phyloP scores from a whole-genome alignment of 179 eudicot species.

The Beta corolliflora region DNA sequence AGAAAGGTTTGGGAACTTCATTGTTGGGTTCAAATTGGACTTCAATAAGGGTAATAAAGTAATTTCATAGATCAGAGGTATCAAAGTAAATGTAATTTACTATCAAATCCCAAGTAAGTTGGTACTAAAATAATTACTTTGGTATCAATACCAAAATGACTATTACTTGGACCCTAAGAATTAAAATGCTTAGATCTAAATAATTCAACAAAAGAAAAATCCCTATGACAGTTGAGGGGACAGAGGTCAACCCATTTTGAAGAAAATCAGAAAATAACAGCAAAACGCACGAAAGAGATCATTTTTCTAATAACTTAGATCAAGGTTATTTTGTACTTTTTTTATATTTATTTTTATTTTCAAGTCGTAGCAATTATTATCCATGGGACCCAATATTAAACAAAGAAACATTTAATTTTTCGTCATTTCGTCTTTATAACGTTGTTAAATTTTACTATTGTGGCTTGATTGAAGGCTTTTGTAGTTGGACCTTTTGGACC shows the following conservation, averaged over 20 bases:
- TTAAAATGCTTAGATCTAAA: neutral
- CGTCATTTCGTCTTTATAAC: slow-evolving; percentile 1
- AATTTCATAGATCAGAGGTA: too few relatives aligned
- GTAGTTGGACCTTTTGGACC: slow-evolving; percentile 11
- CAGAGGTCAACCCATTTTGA: slow-evolving; percentile 24
- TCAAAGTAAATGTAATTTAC: too few relatives aligned
- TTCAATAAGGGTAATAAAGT: too few relatives aligned
- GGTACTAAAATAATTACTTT: too few relatives aligned
- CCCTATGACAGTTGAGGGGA: slow-evolving; percentile 1
- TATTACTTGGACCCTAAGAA: too few relatives aligned
- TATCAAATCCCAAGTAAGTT: too few relatives aligned
- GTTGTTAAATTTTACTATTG: neutral
- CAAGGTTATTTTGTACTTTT: slow-evolving; percentile 14
- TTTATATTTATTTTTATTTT: too few relatives aligned
- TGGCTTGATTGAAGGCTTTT: slow-evolving; percentile 16
- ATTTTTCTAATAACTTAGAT: slow-evolving; percentile 16
- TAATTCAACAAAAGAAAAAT: neutral
- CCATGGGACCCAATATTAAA: neutral
- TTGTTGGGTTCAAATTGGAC: too few relatives aligned
- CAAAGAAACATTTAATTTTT: neutral
- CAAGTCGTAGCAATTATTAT: slow-evolving; percentile 6
- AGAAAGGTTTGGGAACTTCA: too few relatives aligned
- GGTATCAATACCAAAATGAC: too few relatives aligned
- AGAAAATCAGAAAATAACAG: slow-evolving; percentile 6
- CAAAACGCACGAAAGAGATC: neutral